phyloP scores from a whole-genome alignment of 768 basidiomycete genomes.

The Cyclocybe aegerita region DNA sequence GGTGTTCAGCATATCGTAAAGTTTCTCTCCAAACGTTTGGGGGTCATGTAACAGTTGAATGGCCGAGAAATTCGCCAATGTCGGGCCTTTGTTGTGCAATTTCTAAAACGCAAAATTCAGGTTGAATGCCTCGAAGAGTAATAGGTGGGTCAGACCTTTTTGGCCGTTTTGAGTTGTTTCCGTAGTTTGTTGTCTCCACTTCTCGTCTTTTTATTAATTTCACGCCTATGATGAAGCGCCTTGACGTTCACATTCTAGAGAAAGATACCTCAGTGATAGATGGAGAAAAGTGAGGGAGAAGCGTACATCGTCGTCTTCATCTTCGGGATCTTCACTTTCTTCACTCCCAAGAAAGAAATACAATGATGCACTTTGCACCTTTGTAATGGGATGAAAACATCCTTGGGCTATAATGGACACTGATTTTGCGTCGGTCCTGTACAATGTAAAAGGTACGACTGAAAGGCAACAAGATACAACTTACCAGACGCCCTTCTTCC shows the following conservation, averaged over 20 bases:
- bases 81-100: constrained; percentile 25
- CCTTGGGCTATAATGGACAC: constrained; percentile 90
- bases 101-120: constrained; percentile 26
- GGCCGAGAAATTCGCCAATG: constrained; percentile 81
- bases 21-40: constrained; percentile 91
- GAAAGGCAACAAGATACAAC: constrained; percentile 12
- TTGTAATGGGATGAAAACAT: constrained; percentile 89
- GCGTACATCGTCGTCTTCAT: constrained; percentile 64
- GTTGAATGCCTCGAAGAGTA: background rate
- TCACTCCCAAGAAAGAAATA: constrained; percentile 97
- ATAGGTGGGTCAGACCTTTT: constrained; percentile 49
- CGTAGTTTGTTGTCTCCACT: constrained; percentile 80
- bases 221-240: constrained; percentile 80
- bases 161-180: constrained; percentile 70
- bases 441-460: background rate
- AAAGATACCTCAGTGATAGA: constrained; percentile 7
- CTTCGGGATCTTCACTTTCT: constrained; percentile 70
- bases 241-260: constrained; percentile 63
- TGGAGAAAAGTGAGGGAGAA: background rate
- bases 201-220: constrained; percentile 90
- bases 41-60: constrained; percentile 92
- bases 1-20: constrained; percentile 79
- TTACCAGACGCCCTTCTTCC: constrained; percentile 90
- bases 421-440: constrained; percentile 86
- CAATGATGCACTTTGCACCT: constrained; percentile 91